Evolutionary conservation across 345 rosid species (phyloP).

Genomic region (Draba incana): DNA sequence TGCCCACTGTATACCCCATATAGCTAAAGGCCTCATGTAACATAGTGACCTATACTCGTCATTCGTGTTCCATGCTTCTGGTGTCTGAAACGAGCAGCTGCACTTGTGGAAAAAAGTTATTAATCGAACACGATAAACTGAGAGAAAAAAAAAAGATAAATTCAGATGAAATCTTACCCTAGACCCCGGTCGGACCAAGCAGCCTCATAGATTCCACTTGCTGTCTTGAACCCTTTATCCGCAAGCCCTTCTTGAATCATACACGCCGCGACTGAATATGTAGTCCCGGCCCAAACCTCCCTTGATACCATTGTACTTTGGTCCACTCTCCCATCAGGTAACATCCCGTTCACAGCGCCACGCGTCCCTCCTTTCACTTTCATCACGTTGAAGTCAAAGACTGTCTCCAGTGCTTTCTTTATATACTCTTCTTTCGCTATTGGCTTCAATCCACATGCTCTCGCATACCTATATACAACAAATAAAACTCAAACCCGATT

Average conservation of each 20-base stretch:
- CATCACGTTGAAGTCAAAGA: conserved; percentile 68
- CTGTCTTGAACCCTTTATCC: conserved; percentile 63
- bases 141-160: not conserved
- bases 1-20: conserved; percentile 89
- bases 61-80: conserved; percentile 65
- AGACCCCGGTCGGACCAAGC: conserved; percentile 71
- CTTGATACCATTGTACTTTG: conserved; percentile 56
- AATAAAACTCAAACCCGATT: not conserved
- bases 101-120: conserved; percentile 2
- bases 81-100: conserved; percentile 75
- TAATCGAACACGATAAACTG: not conserved
- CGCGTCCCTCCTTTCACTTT: conserved; percentile 60
- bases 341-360: conserved; percentile 79
- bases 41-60: conserved; percentile 63
- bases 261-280: conserved; percentile 72
- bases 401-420: conserved; percentile 57
- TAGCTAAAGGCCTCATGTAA: conserved; percentile 83
- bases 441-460: conserved; percentile 67
- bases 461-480: conserved; percentile 55
- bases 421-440: conserved; percentile 61
- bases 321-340: conserved; percentile 69
- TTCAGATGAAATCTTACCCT: conserved; percentile 47
- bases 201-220: conserved; percentile 60
- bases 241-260: conserved; percentile 73
- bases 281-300: conserved; percentile 84